Percentiles rank a stretch among this genome's conserved stretches.
Evolutionary conservation across 2,329 filamentous ascomycete species (phyloP).

Genomic region (Coniochaeta hoffmannii): DNA sequence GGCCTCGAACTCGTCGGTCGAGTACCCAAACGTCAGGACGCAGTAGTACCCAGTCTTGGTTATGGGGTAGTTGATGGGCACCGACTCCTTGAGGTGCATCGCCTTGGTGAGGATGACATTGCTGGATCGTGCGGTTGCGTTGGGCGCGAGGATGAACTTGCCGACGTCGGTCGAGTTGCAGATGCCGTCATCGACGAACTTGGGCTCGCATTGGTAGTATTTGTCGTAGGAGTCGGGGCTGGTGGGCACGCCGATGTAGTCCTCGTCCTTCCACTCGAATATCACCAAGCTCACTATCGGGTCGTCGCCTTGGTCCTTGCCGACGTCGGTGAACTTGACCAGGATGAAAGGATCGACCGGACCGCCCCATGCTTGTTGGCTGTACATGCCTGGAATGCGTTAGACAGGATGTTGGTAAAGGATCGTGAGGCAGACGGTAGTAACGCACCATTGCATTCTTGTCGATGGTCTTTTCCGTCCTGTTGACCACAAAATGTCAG

Average conservation of each 20-base stretch:
- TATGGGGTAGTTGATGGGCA: slow-evolving; percentile 72
- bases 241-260: slow-evolving; percentile 64
- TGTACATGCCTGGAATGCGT: slow-evolving; percentile 73
- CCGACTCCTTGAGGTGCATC: slow-evolving; percentile 70
- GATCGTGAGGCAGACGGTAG: background rate
- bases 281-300: slow-evolving; percentile 78
- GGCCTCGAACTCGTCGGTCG: slow-evolving; percentile 62
- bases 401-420: background rate
- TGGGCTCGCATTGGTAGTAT: slow-evolving; percentile 63
- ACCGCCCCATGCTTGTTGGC: slow-evolving; percentile 80
- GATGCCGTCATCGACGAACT: slow-evolving; percentile 57
- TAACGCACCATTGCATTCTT: slow-evolving; percentile 63
- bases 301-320: slow-evolving; percentile 55
- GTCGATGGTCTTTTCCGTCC: slow-evolving; percentile 70
- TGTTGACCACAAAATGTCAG: slow-evolving; percentile 25
- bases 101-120: slow-evolving; percentile 72
- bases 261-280: slow-evolving; percentile 88
- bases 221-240: slow-evolving; percentile 42
- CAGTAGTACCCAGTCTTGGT: slow-evolving; percentile 95
- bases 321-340: slow-evolving; percentile 55
- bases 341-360: slow-evolving; percentile 82
- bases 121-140: slow-evolving; percentile 64
- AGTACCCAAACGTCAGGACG: slow-evolving; percentile 69
- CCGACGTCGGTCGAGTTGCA: slow-evolving; percentile 76
- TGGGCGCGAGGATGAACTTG: slow-evolving; percentile 72